Percentiles rank a stretch among this genome's conserved stretches.
Evolutionary conservation across 2,329 filamentous ascomycete species (phyloP).

Genomic region (Cladorrhinum sp.): DNA sequence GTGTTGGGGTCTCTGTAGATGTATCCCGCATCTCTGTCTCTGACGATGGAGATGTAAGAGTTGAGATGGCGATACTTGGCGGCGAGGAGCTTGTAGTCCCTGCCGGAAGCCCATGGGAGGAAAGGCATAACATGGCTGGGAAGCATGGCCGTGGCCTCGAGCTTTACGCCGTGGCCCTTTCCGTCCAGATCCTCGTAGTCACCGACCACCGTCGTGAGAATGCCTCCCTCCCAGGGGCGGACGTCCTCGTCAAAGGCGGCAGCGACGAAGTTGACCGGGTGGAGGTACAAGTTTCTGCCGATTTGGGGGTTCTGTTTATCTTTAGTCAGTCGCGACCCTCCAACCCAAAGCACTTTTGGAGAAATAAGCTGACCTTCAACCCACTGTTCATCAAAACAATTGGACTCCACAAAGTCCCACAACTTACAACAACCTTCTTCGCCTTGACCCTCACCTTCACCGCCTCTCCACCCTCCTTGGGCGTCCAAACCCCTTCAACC

Average conservation of each 20-base stretch:
- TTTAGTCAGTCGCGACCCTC: constrained; percentile 22
- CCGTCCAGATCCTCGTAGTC: constrained; percentile 80
- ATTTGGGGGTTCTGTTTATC: constrained; percentile 66
- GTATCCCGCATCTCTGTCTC: constrained; percentile 72
- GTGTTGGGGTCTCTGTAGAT: constrained; percentile 70
- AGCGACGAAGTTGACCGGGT: constrained; percentile 62
- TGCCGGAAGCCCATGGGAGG: constrained; percentile 63
- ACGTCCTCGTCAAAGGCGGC: constrained; percentile 69
- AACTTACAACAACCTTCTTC: constrained; percentile 75
- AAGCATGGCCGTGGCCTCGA: constrained; percentile 73
- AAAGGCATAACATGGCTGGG: constrained; percentile 62
- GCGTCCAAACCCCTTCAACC: constrained; percentile 71
- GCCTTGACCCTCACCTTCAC: constrained; percentile 69
- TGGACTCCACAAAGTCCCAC: constrained; percentile 74
- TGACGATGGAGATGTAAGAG: constrained; percentile 68
- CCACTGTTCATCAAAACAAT: constrained; percentile 74
- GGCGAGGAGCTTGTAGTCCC: constrained; percentile 69
- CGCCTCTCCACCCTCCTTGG: constrained; percentile 61
- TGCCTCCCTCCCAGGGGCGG: constrained; percentile 71
- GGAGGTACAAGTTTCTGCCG: constrained; percentile 76
- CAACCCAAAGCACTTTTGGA: no score
- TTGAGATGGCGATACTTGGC: constrained; percentile 67
- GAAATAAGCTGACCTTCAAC: constrained; percentile 53
- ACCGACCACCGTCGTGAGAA: constrained; percentile 73
- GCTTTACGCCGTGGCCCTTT: constrained; percentile 75